phyloP scores from a whole-genome alignment of 164 flowering plant genomes.

The Umbellularia californica region DNA sequence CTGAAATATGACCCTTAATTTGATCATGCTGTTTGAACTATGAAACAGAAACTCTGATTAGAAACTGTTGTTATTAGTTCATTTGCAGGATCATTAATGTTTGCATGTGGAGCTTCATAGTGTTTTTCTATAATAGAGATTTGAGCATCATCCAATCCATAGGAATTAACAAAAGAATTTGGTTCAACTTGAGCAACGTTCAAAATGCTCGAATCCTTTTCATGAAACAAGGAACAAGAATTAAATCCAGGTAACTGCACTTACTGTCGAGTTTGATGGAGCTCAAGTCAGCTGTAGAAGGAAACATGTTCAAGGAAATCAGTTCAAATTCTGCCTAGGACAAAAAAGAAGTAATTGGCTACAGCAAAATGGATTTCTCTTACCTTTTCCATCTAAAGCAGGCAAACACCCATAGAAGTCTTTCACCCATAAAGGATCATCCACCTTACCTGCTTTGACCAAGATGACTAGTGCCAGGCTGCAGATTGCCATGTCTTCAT shows the following conservation, averaged over 20 bases:
- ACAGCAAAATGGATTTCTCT: not conserved
- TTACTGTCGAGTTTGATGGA: slow-evolving; percentile 44
- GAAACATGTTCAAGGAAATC: not conserved
- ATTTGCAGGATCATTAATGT: too few species aligned
- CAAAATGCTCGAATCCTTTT: not conserved
- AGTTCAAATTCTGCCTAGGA: not conserved
- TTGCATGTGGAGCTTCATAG: too few species aligned
- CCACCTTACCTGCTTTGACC: slow-evolving; percentile 21
- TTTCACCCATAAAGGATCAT: slow-evolving; percentile 14
- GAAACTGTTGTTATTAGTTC: too few species aligned
- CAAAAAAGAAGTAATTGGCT: not conserved
- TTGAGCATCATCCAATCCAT: too few species aligned
- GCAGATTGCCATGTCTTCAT: slow-evolving; percentile 26
- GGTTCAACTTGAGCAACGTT: not conserved
- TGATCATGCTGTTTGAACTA: too few species aligned
- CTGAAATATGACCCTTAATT: too few species aligned
- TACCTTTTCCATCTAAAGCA: slow-evolving; percentile 31
- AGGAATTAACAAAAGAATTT: too few species aligned
- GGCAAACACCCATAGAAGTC: slow-evolving; percentile 48
- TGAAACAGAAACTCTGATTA: too few species aligned
- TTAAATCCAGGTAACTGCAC: slow-evolving; percentile 12
- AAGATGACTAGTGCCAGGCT: slow-evolving; percentile 25
- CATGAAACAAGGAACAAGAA: not conserved
- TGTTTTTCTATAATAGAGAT: too few species aligned
- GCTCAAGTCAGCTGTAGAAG: slow-evolving; percentile 27